Percentiles rank a stretch among this genome's conserved stretches.
Conservation (phyloP, 2,329 filamentous ascomycete species). For the Ophiostoma sp. region DNA sequence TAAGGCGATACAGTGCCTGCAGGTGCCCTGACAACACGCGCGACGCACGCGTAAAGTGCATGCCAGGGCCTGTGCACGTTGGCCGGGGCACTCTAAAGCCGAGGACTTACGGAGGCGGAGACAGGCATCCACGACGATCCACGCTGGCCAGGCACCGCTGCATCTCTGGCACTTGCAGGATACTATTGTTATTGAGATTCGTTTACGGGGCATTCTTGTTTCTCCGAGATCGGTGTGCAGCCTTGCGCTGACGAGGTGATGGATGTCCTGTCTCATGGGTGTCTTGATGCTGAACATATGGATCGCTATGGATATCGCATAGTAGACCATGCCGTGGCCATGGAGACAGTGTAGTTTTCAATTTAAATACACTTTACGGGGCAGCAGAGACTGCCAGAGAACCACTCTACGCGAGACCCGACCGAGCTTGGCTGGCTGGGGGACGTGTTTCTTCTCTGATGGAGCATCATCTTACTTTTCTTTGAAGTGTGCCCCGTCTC, state of each 20-base stretch:
- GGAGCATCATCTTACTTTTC: constrained; percentile 15
- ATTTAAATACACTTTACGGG: background rate
- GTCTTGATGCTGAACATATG: background rate
- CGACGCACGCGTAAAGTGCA: constrained; percentile 14
- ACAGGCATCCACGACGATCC: constrained; percentile 1
- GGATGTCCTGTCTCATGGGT: background rate
- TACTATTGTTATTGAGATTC: background rate
- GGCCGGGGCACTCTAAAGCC: constrained; percentile 16
- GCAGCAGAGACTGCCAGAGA: background rate
- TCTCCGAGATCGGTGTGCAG: constrained; percentile 8
- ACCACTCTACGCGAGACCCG: constrained; percentile 17
- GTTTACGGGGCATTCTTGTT: background rate
- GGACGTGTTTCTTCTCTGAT: constrained; percentile 3
- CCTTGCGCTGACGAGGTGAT: background rate
- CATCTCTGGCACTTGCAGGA: constrained; percentile 6
- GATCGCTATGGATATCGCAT: background rate
- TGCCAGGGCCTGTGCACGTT: constrained; percentile 12
- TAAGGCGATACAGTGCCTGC: too few relatives aligned
- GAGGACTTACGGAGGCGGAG: constrained; percentile 16
- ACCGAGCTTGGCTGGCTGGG: constrained; percentile 14
- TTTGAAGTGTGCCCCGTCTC: background rate
- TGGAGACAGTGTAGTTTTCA: constrained; percentile 8
- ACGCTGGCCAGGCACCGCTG: constrained; percentile 7
- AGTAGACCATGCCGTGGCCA: background rate
- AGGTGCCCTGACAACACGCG: constrained; percentile 1